phyloP scores from a whole-genome alignment of 495 filamentous ascomycete species.

The Aspergillus incahuasiensis region DNA sequence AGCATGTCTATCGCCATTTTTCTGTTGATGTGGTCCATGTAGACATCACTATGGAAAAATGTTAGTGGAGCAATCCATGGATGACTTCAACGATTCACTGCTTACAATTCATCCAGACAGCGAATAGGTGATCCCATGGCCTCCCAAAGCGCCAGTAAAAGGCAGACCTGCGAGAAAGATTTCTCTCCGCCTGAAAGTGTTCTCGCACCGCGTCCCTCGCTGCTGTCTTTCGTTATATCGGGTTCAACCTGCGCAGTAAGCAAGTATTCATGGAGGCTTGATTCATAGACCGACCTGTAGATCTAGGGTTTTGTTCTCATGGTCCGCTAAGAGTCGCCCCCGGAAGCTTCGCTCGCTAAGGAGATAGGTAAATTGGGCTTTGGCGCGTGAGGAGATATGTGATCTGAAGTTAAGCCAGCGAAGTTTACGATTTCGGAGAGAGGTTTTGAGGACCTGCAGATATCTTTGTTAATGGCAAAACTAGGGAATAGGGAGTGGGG shows the following conservation, averaged over 20 bases:
- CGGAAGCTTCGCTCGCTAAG: slow-evolving; percentile 85
- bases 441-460: slow-evolving; percentile 52
- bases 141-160: slow-evolving; percentile 91
- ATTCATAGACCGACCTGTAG: slow-evolving; percentile 53
- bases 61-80: slow-evolving; percentile 16
- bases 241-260: slow-evolving; percentile 57
- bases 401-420: slow-evolving; percentile 79
- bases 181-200: slow-evolving; percentile 95
- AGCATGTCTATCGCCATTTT: slow-evolving; percentile 94
- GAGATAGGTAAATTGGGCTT: slow-evolving; percentile 80
- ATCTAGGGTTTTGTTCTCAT: slow-evolving; percentile 65
- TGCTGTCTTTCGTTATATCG: slow-evolving; percentile 66
- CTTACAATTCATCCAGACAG: slow-evolving; percentile 91
- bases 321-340: slow-evolving; percentile 73
- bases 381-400: slow-evolving; percentile 76
- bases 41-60: slow-evolving; percentile 69
- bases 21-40: slow-evolving; percentile 97
- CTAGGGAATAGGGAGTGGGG: not conserved
- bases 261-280: not conserved
- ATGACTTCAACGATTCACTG: not conserved
- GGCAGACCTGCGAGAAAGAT: slow-evolving; percentile 93
- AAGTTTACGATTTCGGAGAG: slow-evolving; percentile 63
- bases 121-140: slow-evolving; percentile 94
- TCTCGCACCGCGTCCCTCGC: slow-evolving; percentile 72
- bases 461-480: slow-evolving; percentile 4